Conservation (phyloP, 2,329 filamentous ascomycete species). For the Endoconidiophora polonica region DNA sequence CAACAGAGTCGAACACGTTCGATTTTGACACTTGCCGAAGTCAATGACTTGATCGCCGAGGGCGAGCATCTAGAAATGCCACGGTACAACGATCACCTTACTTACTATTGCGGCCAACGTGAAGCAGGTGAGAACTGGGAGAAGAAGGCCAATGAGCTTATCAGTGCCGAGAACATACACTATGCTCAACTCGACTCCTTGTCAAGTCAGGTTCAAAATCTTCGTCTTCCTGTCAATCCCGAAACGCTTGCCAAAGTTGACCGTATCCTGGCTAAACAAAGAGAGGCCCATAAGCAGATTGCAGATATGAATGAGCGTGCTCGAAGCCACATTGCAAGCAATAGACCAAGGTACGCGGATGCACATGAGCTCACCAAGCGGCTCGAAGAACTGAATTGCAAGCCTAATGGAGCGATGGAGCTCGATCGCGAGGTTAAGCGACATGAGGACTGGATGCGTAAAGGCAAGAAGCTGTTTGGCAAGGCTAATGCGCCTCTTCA, state of each 20-base stretch:
- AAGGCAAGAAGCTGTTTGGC: conserved; percentile 92
- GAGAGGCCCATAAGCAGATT: conserved; percentile 83
- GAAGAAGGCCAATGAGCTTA: conserved; percentile 77
- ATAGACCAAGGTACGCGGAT: conserved; percentile 73
- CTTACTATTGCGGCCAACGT: conserved; percentile 59
- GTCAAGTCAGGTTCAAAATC: conserved; percentile 57
- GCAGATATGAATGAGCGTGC: conserved; percentile 64
- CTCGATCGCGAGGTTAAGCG: conserved; percentile 86
- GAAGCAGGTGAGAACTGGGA: conserved; percentile 76
- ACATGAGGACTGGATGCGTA: conserved; percentile 98
- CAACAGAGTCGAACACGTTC: conserved; percentile 39
- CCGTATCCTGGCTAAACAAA: conserved; percentile 84
- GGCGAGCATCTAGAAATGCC: conserved; percentile 64
- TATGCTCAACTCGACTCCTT: conserved; percentile 89
- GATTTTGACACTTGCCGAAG: conserved; percentile 59
- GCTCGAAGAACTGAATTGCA: conserved; percentile 77
- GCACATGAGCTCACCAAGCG: conserved; percentile 82
- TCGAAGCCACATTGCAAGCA: conserved; percentile 54
- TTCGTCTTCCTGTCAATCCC: conserved; percentile 60
- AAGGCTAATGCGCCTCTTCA: conserved; percentile 95
- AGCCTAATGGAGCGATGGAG: conserved; percentile 78
- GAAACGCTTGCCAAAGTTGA: conserved; percentile 74
- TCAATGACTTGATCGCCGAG: conserved; percentile 60
- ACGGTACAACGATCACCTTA: conserved; percentile 62
- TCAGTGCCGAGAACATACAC: conserved; percentile 79